Percentiles rank a stretch among this genome's conserved stretches.
Conservation (phyloP, 306 rosid genomes). For the Mimosa pudica region DNA sequence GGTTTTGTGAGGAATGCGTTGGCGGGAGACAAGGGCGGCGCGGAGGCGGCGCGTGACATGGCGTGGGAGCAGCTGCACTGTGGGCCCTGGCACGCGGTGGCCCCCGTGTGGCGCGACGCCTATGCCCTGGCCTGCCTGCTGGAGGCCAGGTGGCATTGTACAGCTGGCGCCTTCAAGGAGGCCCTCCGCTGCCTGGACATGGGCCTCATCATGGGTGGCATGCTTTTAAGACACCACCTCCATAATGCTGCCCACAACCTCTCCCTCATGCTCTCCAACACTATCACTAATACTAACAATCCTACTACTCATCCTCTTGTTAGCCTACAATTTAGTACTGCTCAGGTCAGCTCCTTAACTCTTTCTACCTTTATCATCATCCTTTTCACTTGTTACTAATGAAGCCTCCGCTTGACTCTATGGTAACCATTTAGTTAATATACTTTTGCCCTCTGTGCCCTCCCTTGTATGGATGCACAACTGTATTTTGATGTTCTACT, state of each 20-base stretch:
- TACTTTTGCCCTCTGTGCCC: not conserved
- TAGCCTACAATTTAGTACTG: conserved; percentile 37
- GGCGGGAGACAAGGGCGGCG: conserved; percentile 67
- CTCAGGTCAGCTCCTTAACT: conserved; percentile 71
- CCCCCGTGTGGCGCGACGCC: conserved; percentile 93
- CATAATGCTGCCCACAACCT: conserved; percentile 55
- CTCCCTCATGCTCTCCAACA: too few species aligned
- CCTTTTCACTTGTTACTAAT: too few species aligned
- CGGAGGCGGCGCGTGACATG: conserved; percentile 84
- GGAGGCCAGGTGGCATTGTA: conserved; percentile 63
- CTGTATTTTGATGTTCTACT: not conserved
- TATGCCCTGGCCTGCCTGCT: conserved; percentile 91
- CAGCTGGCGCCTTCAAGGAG: conserved; percentile 59
- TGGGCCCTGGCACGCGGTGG: conserved; percentile 92
- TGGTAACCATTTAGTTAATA: not conserved
- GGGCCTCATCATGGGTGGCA: conserved; percentile 96
- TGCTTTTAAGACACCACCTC: conserved; percentile 67
- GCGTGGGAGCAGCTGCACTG: conserved; percentile 99
- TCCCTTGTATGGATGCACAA: not conserved
- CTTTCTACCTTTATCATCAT: not conserved
- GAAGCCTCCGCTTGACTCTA: too few species aligned
- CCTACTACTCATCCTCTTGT: conserved; percentile 47
- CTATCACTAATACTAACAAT: conserved; percentile 26
- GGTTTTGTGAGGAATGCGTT: conserved; percentile 75
- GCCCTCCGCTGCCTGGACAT: conserved; percentile 77